Conservation (phyloP, 163 green algal genomes). For the Scenedesmus sp. region DNA sequence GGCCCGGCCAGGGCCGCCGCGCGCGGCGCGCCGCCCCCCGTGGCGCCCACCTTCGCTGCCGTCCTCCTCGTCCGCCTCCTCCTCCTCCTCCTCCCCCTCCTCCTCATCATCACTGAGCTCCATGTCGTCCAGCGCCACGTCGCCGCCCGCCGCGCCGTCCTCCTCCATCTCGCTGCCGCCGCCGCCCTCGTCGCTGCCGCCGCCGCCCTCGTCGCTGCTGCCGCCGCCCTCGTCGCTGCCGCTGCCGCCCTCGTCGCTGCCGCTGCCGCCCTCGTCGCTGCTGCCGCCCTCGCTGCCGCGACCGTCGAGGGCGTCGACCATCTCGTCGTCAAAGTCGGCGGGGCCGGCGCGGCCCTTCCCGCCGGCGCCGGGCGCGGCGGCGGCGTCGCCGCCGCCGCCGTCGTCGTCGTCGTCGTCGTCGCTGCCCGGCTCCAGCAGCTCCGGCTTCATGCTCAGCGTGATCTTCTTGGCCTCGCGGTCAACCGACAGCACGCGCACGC, state of each 20-base stretch:
- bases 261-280: conserved; percentile 37
- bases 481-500: conserved; percentile 76
- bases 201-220: conserved; percentile 8
- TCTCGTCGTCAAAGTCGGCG: conserved; percentile 46
- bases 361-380: background rate
- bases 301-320: conserved; percentile 38
- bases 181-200: conserved; percentile 38
- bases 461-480: conserved; percentile 67
- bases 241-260: conserved; percentile 15
- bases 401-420: conserved; percentile 46
- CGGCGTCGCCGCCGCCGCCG: conserved; percentile 7
- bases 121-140: conserved; percentile 37
- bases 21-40: too few relatives aligned
- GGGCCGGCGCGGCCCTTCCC: too few relatives aligned
- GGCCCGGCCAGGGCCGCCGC: too few relatives aligned
- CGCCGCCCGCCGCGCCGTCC: conserved; percentile 18
- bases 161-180: conserved; percentile 41
- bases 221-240: conserved; percentile 34
- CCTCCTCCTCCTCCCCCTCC: conserved; percentile 53
- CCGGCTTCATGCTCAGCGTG: conserved; percentile 80
- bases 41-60: background rate
- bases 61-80: background rate
- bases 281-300: too few relatives aligned
- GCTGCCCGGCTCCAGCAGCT: conserved; percentile 61
- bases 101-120: conserved; percentile 48